Conservation (phyloP, 331 rosid genomes). For the Cydonia oblonga region DNA sequence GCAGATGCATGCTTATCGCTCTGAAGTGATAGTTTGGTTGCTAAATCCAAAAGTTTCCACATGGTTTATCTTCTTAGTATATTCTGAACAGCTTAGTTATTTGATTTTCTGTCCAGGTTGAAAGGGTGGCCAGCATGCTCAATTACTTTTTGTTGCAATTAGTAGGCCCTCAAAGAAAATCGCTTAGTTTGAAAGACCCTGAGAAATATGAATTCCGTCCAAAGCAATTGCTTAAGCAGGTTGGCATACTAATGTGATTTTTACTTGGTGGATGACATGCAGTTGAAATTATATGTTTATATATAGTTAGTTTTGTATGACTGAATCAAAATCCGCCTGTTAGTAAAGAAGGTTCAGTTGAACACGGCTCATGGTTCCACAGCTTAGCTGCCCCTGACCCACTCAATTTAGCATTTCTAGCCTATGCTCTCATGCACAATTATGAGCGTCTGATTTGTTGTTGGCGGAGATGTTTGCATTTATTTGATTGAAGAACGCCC, state of each 20-base stretch:
- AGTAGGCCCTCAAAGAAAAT: slow-evolving; percentile 95
- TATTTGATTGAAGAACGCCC: neutral
- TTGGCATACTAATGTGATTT: slow-evolving; percentile 13
- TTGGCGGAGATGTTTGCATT: too few relatives aligned
- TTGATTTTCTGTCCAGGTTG: slow-evolving; percentile 49
- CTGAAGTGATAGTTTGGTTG: neutral
- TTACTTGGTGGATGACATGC: too few relatives aligned
- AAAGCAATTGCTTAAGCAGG: slow-evolving; percentile 89
- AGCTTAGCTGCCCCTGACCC: neutral
- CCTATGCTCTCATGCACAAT: too few relatives aligned
- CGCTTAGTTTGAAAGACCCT: slow-evolving; percentile 91
- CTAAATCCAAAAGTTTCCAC: neutral
- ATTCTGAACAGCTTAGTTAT: neutral
- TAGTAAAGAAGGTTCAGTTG: neutral
- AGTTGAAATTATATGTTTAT: neutral
- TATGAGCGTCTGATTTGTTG: too few relatives aligned
- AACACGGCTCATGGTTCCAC: neutral
- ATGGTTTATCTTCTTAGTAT: neutral
- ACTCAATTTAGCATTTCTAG: neutral
- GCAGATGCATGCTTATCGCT: neutral
- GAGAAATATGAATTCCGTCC: slow-evolving; percentile 97
- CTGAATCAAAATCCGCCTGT: neutral
- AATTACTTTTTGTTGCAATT: slow-evolving; percentile 90
- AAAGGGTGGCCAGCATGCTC: slow-evolving; percentile 98
- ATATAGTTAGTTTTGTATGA: neutral